These are phyloP conservation scores for Achaetomium macrosporum DNA, from an alignment of 2,329 filamentous ascomycete genomes.

Conservation along the genomic window DNA sequence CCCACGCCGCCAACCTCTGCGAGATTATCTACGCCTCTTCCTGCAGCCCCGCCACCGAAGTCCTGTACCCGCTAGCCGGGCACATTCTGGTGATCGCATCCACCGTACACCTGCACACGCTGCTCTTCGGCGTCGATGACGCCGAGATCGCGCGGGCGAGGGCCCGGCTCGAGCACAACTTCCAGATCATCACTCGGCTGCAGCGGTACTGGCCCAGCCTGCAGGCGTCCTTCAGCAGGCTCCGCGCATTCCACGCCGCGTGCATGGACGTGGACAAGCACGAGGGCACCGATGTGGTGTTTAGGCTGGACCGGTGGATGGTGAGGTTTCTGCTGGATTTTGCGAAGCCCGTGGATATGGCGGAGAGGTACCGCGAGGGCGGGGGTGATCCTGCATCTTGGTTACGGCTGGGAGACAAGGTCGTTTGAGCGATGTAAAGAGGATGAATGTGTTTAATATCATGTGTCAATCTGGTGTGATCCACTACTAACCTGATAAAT, in stretches of 20 bases:
- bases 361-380: neutral
- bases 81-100: neutral
- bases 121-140: neutral
- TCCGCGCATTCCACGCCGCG: neutral
- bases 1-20: neutral
- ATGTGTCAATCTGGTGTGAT: too few species aligned
- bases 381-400: too few species aligned
- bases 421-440: too few species aligned
- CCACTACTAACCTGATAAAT: too few species aligned
- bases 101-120: neutral
- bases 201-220: neutral
- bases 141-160: neutral
- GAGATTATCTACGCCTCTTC: neutral
- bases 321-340: neutral
- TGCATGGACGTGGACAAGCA: neutral
- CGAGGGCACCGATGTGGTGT: neutral
- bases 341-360: neutral
- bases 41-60: neutral
- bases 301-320: neutral
- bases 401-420: too few species aligned
- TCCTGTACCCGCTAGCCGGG: neutral
- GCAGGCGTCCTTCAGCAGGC: neutral
- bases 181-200: neutral
- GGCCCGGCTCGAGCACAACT: neutral
- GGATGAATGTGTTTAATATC: too few species aligned